Conservation (phyloP, 2,329 filamentous ascomycete species). For the Diaporthe australafricana region DNA sequence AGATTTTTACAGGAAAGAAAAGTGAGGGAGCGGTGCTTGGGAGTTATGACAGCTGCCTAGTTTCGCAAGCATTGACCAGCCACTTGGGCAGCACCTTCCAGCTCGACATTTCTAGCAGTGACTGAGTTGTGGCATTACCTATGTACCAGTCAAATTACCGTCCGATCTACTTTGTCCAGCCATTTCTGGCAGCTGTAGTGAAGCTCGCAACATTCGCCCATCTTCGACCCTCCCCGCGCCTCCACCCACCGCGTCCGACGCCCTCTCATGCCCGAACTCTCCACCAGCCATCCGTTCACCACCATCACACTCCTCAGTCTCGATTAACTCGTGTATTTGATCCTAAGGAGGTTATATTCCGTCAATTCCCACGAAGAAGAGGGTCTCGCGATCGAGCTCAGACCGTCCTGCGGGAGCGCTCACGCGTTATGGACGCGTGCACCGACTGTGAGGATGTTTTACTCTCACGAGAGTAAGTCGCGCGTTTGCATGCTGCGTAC, state of each 20-base stretch:
- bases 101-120: not conserved
- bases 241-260: not conserved
- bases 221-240: not conserved
- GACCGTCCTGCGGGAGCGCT: not conserved
- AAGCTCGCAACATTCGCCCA: not conserved
- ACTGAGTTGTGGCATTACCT: not conserved
- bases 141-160: not conserved
- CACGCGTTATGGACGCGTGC: slow-evolving; percentile 1
- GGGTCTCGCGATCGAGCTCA: not conserved
- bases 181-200: not conserved
- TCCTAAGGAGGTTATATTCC: not conserved
- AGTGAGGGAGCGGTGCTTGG: too few relatives aligned
- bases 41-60: not conserved
- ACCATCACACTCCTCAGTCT: not conserved
- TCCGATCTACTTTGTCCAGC: not conserved
- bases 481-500: not conserved
- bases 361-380: not conserved
- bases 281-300: not conserved
- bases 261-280: not conserved
- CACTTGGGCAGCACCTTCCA: slow-evolving; percentile 11
- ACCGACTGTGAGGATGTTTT: slow-evolving; percentile 77
- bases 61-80: too few relatives aligned
- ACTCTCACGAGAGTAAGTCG: slow-evolving; percentile 90
- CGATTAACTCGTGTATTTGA: not conserved
- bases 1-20: not conserved